Evolutionary conservation across 306 rosid species (phyloP), one percentile per base, ranked within the genome.

Genomic region (Parietaria judaica): DNA sequence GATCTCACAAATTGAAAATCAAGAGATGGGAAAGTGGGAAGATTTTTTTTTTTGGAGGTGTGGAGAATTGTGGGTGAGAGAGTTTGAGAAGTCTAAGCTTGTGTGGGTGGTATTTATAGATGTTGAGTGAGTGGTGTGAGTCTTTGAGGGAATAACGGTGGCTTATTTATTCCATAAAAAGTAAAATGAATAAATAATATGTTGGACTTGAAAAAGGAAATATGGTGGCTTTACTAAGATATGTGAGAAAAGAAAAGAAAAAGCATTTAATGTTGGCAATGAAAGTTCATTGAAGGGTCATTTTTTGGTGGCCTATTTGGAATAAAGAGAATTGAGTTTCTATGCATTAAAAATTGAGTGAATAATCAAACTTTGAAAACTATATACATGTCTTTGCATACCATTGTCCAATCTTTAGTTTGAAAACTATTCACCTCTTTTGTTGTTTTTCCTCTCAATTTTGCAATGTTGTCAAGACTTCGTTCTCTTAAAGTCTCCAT

Each of bases 81-180:
- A 61, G 67, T 50, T 38, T 67, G 68, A 61, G 39, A 61, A 61
- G 54, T 38, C 10, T 14, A 8, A 39, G 34, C 15, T 47, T 34
- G 5, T 34, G 3, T 3, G 12, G 2, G 9, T 11, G 54, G 58
- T 61, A 61, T 66, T 61, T 66, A 66, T 61, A 55, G 60, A 36
- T 1, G 14, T 17, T n/a, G 0, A 10, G 14, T 4, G 53, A 17
- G 13, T 38, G 56, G 67, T 51, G 34, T 13, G 45, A 68, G 60
- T 48, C 47, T 31, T 31, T 17, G 76, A 53, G 17, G 65, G 41
- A 55, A 14, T 46, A 46, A 46, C 6, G 47, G 13, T 8, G 63
- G 61, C 47, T 37, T 3, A 37, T 11, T 49, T 11, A 49, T 4
- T 49, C 11, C 5, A 4, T 6, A 12, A 31, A 57, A 37, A 35